phyloP scores from a whole-genome alignment of 2,329 filamentous ascomycete genomes.

The Aspergillus tanneri region DNA sequence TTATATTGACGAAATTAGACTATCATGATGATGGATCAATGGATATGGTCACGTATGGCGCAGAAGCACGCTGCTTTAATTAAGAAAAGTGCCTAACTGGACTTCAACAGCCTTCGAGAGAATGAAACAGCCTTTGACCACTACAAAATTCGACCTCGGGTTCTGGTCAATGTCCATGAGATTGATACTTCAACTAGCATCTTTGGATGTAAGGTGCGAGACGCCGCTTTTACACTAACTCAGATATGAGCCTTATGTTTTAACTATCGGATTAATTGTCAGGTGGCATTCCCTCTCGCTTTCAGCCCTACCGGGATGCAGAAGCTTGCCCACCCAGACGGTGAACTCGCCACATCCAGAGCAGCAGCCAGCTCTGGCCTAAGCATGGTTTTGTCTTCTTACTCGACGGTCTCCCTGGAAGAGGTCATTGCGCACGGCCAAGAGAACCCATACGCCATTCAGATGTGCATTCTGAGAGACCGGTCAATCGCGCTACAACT shows the following conservation, averaged over 20 bases:
- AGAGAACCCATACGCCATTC: slow-evolving; percentile 50
- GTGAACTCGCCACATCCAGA: slow-evolving; percentile 50
- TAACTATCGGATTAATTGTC: not conserved
- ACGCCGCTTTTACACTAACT: not conserved
- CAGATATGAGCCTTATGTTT: not conserved
- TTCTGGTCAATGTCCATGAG: slow-evolving; percentile 42
- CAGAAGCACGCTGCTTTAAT: not conserved
- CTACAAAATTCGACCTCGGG: slow-evolving; percentile 47
- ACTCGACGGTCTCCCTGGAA: slow-evolving; percentile 44
- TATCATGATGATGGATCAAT: slow-evolving; percentile 58
- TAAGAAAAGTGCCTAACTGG: not conserved
- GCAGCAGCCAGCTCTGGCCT: slow-evolving; percentile 44
- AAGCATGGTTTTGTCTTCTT: slow-evolving; percentile 49
- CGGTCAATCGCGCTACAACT: slow-evolving; percentile 38
- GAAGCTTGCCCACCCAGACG: slow-evolving; percentile 51
- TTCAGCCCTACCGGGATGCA: slow-evolving; percentile 53
- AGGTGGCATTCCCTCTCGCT: slow-evolving; percentile 49
- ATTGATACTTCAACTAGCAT: slow-evolving; percentile 44
- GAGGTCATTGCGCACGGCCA: slow-evolving; percentile 43
- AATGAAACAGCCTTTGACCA: slow-evolving; percentile 52
- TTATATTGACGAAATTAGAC: slow-evolving; percentile 31
- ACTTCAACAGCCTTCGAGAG: slow-evolving; percentile 40
- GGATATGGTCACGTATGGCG: slow-evolving; percentile 46
- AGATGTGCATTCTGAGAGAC: slow-evolving; percentile 53
- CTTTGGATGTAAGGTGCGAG: slow-evolving; percentile 37